phyloP scores from a whole-genome alignment of 768 basidiomycete genomes.

The Boletus rubroflammeus region DNA sequence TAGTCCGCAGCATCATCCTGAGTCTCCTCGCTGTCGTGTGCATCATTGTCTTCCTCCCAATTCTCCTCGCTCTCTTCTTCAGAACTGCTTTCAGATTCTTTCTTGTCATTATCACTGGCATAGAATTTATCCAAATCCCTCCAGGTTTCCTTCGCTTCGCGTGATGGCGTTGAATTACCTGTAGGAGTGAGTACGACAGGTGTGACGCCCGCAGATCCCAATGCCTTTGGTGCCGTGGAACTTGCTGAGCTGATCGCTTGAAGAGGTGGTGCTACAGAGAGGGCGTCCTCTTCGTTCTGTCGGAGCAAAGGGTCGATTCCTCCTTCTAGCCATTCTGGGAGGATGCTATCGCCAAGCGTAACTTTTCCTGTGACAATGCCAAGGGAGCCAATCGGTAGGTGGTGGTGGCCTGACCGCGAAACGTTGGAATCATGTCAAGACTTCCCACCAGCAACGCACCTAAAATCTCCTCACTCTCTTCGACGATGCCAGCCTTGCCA shows the following conservation, averaged over 20 bases:
- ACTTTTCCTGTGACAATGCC: constrained; percentile 56
- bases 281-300: constrained; percentile 57
- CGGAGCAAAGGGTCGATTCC: constrained; percentile 79
- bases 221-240: constrained; percentile 23
- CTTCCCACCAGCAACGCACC: constrained; percentile 24
- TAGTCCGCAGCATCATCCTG: constrained; percentile 24
- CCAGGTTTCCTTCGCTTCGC: constrained; percentile 45
- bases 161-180: constrained; percentile 42
- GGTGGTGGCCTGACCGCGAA: constrained; percentile 33
- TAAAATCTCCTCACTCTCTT: constrained; percentile 34
- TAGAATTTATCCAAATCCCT: constrained; percentile 76
- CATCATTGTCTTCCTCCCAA: constrained; percentile 24
- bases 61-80: constrained; percentile 35
- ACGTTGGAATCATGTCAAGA: constrained; percentile 4
- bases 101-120: constrained; percentile 39
- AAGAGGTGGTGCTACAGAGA: constrained; percentile 27
- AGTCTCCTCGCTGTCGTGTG: constrained; percentile 28
- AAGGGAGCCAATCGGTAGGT: constrained; percentile 60
- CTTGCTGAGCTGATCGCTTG: constrained; percentile 42
- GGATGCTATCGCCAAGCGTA: constrained; percentile 37
- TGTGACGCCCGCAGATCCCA: constrained; percentile 32
- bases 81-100: constrained; percentile 30
- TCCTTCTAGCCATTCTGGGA: constrained; percentile 87
- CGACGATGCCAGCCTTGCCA: constrained; percentile 54
- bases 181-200: constrained; percentile 60